Base-by-base conservation (phyloP, 2,329 filamentous ascomycete species). In the Aspergillus pseudonomiae region DNA sequence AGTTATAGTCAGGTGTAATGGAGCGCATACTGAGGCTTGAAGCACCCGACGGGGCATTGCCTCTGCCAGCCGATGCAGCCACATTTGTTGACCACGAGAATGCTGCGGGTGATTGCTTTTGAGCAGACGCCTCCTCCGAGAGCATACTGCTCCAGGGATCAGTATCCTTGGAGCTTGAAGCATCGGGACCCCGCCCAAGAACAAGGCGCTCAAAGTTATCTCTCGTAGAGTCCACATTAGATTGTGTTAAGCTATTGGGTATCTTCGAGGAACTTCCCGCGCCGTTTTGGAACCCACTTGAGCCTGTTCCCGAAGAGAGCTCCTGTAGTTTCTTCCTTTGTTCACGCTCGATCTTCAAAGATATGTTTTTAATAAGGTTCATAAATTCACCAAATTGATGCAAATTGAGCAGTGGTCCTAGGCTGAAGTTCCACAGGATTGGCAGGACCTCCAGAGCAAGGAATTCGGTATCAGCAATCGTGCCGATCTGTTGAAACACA, bases 301-400 rank as follows among this genome's bases (percentile, higher is more conserved):
- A 74, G 26, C 85, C 83, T 52, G 84, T 85, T 32, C 84, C 84
- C 1, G 89, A 87, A 0, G 88, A 88, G 9, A 98, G 84, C 71
- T 97, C 94, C 74, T 94, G 91, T 4, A 99, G 81, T 74, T 97
- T 98, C 72, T 88, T 89, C 7, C 86, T 91, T 72, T 98, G 95
- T 74, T 98, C 95, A 21, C 90, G 87, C 75, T 99, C 94, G 39
- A 99, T 91, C 61, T 89, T 88, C 21, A 85, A 81, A 0, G 93
- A 96, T 5, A 97, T 81, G 0, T 81, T 85, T 75, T 92, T 96
- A 78, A 98, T 96, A 53, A 97, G 83, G 5, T 88, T 83, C 93
- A 98, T 97, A 76, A 96, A 98, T 0, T 86, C 83, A 74, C 93
- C 91, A 74, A 99, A 99, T 75, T 94, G 94, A 64, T 90, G 85